Base-by-base conservation (phyloP, 306 rosid genomes). In the Castanospermum australe region DNA sequence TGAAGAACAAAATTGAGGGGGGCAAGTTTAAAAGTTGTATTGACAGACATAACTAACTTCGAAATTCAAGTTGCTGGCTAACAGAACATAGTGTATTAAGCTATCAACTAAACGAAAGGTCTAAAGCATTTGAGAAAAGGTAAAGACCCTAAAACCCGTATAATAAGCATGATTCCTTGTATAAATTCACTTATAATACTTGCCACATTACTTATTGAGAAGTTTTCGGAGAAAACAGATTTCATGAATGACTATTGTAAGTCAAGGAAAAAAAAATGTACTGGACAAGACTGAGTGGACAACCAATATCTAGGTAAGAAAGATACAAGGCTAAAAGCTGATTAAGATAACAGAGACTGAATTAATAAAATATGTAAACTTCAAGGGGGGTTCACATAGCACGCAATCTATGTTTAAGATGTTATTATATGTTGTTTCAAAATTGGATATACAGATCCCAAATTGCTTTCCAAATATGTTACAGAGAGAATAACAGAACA, bases 371-470 rank as follows among this genome's bases (percentile, higher is more conserved):
- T 67, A 22, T 20, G 42, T 64, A 64, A 30, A 54, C 3, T 41
- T 18, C 48, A 69, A 5, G 17, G 69, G 6, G 70, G 74, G 35
- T 48, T 47, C 75, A 33, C 32, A 63, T 41, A 15, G 30, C 55
- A 68, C 30, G 63, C 20, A 64, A 67, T 52, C n/a, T 64, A 54
- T 25, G 56, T 36, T 54, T 44, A 81, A 17, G n/a, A 64, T 42
- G 51, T n/a, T 38, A 32, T 11, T 25, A n/a, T 28, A 80, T 62
- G 32, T 22, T 55, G 73, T 35, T 56, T 61, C 76, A 55, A 28
- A 80, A 50, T 32, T 20, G 41, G 14, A 63, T 39, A 25, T 41
- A 18, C 28, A 30, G 44, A 80, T 10, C 68, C 32, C 52, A 21
- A 25, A 18, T 52, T 42, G 36, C 71, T 21, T 21, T 51, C 41